These are phyloP conservation scores for Salix viminalis DNA, from an alignment of 345 rosid species.

Conservation along the genomic window DNA sequence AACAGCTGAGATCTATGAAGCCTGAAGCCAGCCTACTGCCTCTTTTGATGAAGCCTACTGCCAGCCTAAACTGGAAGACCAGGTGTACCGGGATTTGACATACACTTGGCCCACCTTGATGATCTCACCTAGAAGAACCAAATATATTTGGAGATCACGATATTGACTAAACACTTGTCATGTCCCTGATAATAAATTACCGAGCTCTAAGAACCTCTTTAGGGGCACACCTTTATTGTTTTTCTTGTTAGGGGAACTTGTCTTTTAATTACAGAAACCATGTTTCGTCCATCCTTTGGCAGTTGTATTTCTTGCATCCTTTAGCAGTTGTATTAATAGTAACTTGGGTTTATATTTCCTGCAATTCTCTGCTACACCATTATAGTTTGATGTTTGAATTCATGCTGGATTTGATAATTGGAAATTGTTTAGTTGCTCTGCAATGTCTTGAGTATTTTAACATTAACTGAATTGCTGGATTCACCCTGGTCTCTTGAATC, in stretches of 20 bases:
- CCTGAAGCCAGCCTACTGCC: constrained; percentile 88
- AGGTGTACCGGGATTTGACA: constrained; percentile 71
- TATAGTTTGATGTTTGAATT: constrained; percentile 4
- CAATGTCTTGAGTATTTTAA: constrained; percentile 1
- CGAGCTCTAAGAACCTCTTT: constrained; percentile 68
- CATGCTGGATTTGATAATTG: constrained; percentile 7
- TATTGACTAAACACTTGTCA: constrained; percentile 40
- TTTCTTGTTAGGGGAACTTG: constrained; percentile 16
- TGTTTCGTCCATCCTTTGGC: constrained; percentile 29
- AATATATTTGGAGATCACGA: constrained; percentile 45
- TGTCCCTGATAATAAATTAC: constrained; percentile 56
- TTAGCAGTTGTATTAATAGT: not conserved
- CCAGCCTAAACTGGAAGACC: constrained; percentile 72
- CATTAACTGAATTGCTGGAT: constrained; percentile 14
- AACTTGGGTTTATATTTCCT: constrained; percentile 7
- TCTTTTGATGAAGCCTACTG: constrained; percentile 63
- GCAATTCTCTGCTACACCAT: constrained; percentile 1
- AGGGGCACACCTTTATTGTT: constrained; percentile 43
- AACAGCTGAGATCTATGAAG: constrained; percentile 90
- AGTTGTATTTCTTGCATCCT: constrained; percentile 27
- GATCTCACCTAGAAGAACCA: constrained; percentile 71
- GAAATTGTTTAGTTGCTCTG: constrained; percentile 7
- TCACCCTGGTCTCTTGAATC: not conserved
- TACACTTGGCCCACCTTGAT: constrained; percentile 66
- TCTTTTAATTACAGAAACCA: constrained; percentile 24